These are phyloP conservation scores for Prunella vulgaris DNA, from an alignment of 257 asterid genomes.

Conservation along the genomic window DNA sequence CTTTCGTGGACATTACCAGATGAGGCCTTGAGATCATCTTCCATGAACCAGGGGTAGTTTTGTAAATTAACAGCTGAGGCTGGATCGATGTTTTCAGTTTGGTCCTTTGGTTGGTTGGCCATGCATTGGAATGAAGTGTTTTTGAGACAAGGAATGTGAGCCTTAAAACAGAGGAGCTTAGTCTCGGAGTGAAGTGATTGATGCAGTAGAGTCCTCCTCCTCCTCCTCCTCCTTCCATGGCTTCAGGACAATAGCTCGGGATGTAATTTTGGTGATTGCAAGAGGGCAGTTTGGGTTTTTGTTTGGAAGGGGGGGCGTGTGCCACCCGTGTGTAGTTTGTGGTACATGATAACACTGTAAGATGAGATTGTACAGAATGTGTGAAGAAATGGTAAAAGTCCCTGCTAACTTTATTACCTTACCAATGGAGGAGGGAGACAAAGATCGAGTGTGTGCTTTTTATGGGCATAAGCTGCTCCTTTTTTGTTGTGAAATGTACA, in stretches of 20 bases:
- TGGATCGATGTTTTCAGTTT: slow-evolving; percentile 10
- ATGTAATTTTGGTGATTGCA: slow-evolving; percentile 18
- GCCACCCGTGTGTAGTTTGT: slow-evolving; percentile 27
- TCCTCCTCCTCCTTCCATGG: slow-evolving; percentile 12
- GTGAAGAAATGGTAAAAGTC: slow-evolving; percentile 26
- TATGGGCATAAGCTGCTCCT: slow-evolving; percentile 20
- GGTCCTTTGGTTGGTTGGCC: slow-evolving; percentile 15
- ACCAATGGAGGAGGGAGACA: slow-evolving; percentile 10
- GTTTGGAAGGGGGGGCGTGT: slow-evolving; percentile 15
- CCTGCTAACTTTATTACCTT: slow-evolving; percentile 16
- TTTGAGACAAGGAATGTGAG: slow-evolving; percentile 6
- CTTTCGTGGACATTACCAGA: slow-evolving; percentile 90
- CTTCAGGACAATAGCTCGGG: slow-evolving; percentile 20
- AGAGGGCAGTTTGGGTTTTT: slow-evolving; percentile 17
- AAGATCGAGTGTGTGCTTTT: background rate
- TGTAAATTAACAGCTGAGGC: slow-evolving; percentile 17
- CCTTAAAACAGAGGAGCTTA: slow-evolving; percentile 11
- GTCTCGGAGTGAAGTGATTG: slow-evolving; percentile 5
- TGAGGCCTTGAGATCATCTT: slow-evolving; percentile 64
- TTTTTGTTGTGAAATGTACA: slow-evolving; percentile 36
- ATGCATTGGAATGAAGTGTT: slow-evolving; percentile 1
- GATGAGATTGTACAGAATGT: slow-evolving; percentile 42
- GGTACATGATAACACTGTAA: slow-evolving; percentile 29
- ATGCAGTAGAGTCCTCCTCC: slow-evolving; percentile 10
- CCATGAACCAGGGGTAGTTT: slow-evolving; percentile 60